Evolutionary conservation across 2,329 filamentous ascomycete species (phyloP), one percentile per base, ranked within the genome.

Genomic region (Sarocladium brachiariae): DNA sequence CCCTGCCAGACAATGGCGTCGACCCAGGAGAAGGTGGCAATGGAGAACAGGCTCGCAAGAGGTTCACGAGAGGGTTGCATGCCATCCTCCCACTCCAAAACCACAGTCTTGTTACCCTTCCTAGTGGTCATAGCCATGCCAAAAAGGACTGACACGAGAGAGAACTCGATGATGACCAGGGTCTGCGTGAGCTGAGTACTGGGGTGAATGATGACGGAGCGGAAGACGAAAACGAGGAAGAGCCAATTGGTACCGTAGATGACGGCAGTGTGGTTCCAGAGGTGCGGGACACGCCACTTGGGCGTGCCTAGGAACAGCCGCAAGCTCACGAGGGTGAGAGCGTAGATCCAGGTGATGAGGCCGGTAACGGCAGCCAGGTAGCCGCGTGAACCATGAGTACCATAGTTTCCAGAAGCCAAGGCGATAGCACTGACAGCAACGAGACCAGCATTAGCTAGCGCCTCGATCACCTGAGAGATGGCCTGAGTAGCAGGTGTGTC

Each of bases 241-340:
- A 93, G 61, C 89, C 92, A 99, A 64, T 91, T 85, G 50, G 83
- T 72, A 50, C 80, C 78, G 67, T 99, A 99, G 50, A 99, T 81
- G 55, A 78, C 70, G 18, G 89, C 87, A 0, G 93, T 97, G 67
- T 99, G 93, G 63, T 92, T 91, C 93, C 93, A 99, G 8, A 97
- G 72, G 52, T 79, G 76, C 8, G 86, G 84, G 13, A 93, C 65
- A 66, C 65, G 78, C 78, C 70, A 89, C 75, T 74, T 81, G 60
- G 70, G 81, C 69, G 72, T 81, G 66, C 66, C 84, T 68, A 75
- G 81, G 69, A 69, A 83, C 60, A 96, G 72, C 30, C 93, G 84
- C 38, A 90, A 70, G 18, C 82, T 79, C 13, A 84, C 84, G 52
- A 99, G 77, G 14, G 83, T 68, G 24, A 92, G 73, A 34, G 91